phyloP scores from a whole-genome alignment of 1,139 yeast genomes.

The Sugiyamaella sp. region DNA sequence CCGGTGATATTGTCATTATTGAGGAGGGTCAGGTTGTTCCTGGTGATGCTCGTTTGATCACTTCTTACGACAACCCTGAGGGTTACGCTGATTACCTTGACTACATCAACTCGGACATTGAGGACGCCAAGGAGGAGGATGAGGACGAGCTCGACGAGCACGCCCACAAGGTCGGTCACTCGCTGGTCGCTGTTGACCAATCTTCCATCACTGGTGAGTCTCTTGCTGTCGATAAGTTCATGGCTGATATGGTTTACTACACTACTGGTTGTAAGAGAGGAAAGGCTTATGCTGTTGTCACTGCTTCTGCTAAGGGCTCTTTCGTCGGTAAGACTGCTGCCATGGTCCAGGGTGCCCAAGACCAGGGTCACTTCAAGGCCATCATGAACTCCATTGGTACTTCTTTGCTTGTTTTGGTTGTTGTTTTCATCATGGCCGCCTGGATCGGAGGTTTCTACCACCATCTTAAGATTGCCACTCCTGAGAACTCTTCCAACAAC shows the following conservation, averaged over 20 bases:
- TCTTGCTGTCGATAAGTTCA: slow-evolving; percentile 72
- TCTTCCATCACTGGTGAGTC: slow-evolving; percentile 85
- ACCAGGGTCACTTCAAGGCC: slow-evolving; percentile 78
- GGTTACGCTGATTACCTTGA: slow-evolving; percentile 45
- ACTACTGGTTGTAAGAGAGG: slow-evolving; percentile 82
- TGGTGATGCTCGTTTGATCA: slow-evolving; percentile 89
- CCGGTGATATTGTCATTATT: slow-evolving; percentile 89
- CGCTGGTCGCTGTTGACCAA: slow-evolving; percentile 72
- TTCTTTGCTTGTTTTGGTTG: slow-evolving; percentile 69
- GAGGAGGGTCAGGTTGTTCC: slow-evolving; percentile 96
- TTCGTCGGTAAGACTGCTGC: slow-evolving; percentile 80
- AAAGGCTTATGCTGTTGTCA: slow-evolving; percentile 73
- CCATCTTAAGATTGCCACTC: slow-evolving; percentile 66
- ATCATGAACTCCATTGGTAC: slow-evolving; percentile 83
- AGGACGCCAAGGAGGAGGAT: slow-evolving; percentile 82
- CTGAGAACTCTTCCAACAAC: slow-evolving; percentile 41
- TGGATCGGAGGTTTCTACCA: slow-evolving; percentile 84
- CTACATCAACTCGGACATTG: slow-evolving; percentile 52
- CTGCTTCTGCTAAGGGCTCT: slow-evolving; percentile 72
- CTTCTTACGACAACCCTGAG: slow-evolving; percentile 45
- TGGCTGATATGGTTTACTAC: slow-evolving; percentile 71
- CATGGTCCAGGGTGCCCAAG: slow-evolving; percentile 77
- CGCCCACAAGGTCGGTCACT: slow-evolving; percentile 42
- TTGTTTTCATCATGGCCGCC: slow-evolving; percentile 67
- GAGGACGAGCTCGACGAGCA: slow-evolving; percentile 61